phyloP scores from a whole-genome alignment of 2,329 filamentous ascomycete species.

The Samsoniella hepiali region DNA sequence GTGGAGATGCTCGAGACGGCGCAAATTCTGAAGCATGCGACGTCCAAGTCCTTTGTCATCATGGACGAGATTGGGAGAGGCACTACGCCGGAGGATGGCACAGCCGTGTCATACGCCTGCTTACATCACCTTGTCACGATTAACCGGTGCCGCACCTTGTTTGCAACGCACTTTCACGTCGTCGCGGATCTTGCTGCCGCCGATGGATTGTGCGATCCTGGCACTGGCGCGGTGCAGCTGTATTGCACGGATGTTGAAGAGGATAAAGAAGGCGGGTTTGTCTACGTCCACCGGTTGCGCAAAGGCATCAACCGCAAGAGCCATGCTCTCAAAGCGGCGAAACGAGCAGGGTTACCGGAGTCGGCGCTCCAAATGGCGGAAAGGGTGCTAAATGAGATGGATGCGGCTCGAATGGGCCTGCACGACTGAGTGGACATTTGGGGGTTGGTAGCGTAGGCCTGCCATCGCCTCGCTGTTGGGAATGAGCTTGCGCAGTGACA shows the following conservation, averaged over 20 bases:
- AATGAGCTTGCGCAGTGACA: too few species aligned
- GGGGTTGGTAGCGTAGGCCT: too few species aligned
- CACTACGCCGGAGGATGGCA: constrained; percentile 88
- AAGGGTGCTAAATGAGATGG: constrained; percentile 43
- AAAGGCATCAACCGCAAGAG: constrained; percentile 81
- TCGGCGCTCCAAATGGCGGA: constrained; percentile 66
- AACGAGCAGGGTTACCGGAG: constrained; percentile 76
- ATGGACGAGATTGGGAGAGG: constrained; percentile 98
- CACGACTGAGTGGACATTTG: not conserved
- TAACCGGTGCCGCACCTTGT: constrained; percentile 77
- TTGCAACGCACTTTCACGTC: constrained; percentile 91
- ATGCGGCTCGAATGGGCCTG: not conserved
- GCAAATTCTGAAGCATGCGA: constrained; percentile 81
- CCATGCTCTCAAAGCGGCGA: constrained; percentile 93
- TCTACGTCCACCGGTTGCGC: constrained; percentile 79
- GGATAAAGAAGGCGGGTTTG: constrained; percentile 66
- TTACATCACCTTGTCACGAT: constrained; percentile 76
- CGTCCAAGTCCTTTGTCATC: constrained; percentile 81
- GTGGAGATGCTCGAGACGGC: constrained; percentile 98
- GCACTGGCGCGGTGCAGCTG: constrained; percentile 53
- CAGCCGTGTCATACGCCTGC: constrained; percentile 85
- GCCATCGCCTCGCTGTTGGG: too few species aligned
- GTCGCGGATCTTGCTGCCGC: constrained; percentile 72
- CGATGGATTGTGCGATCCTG: constrained; percentile 40
- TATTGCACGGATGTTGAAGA: constrained; percentile 92